A percentile compares a stretch with the other conserved stretches of the same genome.
These are phyloP conservation scores for Paracamarosporium sp. DNA, from an alignment of 2,329 filamentous ascomycete genomes.

Conservation along the genomic window DNA sequence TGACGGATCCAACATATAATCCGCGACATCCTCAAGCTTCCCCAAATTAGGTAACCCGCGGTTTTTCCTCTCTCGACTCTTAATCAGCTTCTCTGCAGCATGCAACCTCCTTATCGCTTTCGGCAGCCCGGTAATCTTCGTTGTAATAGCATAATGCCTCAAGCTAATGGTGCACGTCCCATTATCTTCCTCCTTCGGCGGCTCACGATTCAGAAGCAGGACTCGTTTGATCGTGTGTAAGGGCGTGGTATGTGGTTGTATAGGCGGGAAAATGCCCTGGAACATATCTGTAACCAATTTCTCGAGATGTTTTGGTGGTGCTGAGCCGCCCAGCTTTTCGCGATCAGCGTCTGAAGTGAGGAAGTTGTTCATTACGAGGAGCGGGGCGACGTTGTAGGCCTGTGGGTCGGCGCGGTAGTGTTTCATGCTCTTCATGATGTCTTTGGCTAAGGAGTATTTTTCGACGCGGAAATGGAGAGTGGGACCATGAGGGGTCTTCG, in stretches of 20 bases:
- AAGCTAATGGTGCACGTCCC: slow-evolving; percentile 81
- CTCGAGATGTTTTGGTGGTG: slow-evolving; percentile 93
- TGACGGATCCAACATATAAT: slow-evolving; percentile 84
- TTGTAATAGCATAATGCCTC: slow-evolving; percentile 94
- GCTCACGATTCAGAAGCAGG: slow-evolving; percentile 85
- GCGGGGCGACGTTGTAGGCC: slow-evolving; percentile 82
- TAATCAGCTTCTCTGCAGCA: slow-evolving; percentile 79
- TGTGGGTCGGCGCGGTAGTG: slow-evolving; percentile 79
- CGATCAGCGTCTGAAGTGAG: slow-evolving; percentile 62
- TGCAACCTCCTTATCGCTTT: slow-evolving; percentile 84
- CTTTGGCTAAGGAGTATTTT: slow-evolving; percentile 91
- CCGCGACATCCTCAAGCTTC: slow-evolving; percentile 89
- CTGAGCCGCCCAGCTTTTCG: slow-evolving; percentile 53
- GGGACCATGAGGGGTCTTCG: slow-evolving; percentile 86
- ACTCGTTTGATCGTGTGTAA: slow-evolving; percentile 92
- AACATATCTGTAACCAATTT: slow-evolving; percentile 92
- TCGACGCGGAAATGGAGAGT: slow-evolving; percentile 95
- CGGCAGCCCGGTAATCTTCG: slow-evolving; percentile 82
- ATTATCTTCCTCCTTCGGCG: slow-evolving; percentile 40
- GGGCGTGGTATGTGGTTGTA: slow-evolving; percentile 89
- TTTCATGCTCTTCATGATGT: slow-evolving; percentile 83
- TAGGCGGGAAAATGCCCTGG: slow-evolving; percentile 93
- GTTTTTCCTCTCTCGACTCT: slow-evolving; percentile 65
- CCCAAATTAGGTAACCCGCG: slow-evolving; percentile 82
- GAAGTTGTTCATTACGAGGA: slow-evolving; percentile 99